Percentiles rank a stretch among this genome's conserved stretches.
Conservation (phyloP, 108 stramenopile genomes). For the Pseudonitzschia pungens region DNA sequence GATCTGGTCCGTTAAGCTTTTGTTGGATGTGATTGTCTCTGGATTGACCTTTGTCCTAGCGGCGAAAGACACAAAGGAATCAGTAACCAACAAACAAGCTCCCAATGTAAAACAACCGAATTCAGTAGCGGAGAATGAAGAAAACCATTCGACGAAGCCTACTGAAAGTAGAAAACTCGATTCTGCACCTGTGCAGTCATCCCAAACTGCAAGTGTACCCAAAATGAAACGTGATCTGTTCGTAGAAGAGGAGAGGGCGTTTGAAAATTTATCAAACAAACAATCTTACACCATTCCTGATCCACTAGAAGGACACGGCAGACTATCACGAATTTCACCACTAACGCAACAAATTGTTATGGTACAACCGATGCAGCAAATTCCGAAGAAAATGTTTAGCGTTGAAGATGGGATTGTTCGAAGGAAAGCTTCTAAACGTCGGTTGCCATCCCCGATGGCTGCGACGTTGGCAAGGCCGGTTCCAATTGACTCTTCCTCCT, state of each 20-base stretch:
- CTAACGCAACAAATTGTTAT: not conserved
- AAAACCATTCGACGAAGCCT: not conserved
- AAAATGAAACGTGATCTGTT: too few relatives aligned
- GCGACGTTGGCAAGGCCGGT: not conserved
- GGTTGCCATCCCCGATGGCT: constrained; percentile 6
- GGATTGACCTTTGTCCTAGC: not conserved
- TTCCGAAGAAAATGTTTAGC: not conserved
- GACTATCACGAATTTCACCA: not conserved
- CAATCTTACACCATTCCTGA: too few relatives aligned
- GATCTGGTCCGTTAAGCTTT: not conserved
- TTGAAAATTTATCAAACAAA: too few relatives aligned
- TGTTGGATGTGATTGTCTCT: not conserved
- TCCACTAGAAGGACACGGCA: too few relatives aligned
- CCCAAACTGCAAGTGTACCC: too few relatives aligned
- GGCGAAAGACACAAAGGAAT: too few relatives aligned
- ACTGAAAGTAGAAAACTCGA: too few relatives aligned
- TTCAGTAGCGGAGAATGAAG: not conserved
- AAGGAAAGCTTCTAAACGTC: not conserved
- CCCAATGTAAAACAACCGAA: not conserved
- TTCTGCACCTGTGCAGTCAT: too few relatives aligned
- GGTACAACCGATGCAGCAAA: not conserved
- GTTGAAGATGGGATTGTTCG: not conserved
- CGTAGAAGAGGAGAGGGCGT: too few relatives aligned
- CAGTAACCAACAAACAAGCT: not conserved
- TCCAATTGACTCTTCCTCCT: constrained; percentile 1